These are phyloP conservation scores for Crataegus laevigata DNA, from an alignment of 306 rosid species.

Conservation along the genomic window DNA sequence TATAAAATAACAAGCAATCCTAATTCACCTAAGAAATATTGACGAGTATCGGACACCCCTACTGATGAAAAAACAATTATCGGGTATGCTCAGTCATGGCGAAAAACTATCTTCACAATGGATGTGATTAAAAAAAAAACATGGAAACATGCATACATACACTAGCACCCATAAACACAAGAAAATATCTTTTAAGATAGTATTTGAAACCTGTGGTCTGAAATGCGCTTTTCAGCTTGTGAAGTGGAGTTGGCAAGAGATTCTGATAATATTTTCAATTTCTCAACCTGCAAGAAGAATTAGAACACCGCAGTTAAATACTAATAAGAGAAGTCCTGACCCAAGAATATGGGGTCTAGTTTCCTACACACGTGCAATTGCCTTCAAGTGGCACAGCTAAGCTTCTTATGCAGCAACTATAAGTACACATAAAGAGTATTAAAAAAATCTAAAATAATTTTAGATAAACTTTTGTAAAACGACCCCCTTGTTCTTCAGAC, in stretches of 20 bases:
- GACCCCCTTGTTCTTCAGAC: too few species aligned
- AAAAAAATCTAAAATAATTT: background rate
- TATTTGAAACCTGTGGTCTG: conserved; percentile 66
- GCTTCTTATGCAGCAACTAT: background rate
- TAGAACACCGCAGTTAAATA: conserved; percentile 14
- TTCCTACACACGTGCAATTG: background rate
- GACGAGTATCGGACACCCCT: background rate
- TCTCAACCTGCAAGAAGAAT: conserved; percentile 58
- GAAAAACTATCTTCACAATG: background rate
- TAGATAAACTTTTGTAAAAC: background rate
- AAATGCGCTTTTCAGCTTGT: conserved; percentile 73
- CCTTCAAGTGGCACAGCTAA: background rate
- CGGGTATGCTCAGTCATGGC: background rate
- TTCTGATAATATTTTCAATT: conserved; percentile 71
- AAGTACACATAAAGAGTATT: background rate
- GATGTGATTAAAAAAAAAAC: background rate
- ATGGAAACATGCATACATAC: background rate
- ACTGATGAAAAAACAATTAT: background rate
- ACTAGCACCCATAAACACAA: background rate
- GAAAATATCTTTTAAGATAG: background rate
- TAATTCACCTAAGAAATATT: background rate
- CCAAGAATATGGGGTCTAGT: background rate
- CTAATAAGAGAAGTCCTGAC: background rate
- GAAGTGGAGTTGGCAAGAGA: conserved; percentile 78
- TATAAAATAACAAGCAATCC: background rate